phyloP scores from a whole-genome alignment of 2,329 filamentous ascomycete species.

The Septoria linicola region DNA sequence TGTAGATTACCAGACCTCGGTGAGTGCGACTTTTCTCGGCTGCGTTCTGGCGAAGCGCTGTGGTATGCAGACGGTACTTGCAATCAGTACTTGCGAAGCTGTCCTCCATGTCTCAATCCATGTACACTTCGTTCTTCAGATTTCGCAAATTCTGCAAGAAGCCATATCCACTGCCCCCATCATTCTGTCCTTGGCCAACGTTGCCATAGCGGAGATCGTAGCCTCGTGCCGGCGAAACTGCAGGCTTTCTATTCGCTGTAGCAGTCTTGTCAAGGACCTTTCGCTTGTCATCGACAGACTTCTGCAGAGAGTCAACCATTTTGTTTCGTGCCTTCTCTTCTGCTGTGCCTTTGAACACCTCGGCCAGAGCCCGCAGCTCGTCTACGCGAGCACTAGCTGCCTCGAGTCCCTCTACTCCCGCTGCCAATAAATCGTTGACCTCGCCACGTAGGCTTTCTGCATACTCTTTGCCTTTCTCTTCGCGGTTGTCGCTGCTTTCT shows the following conservation, averaged over 20 bases:
- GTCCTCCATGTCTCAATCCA: constrained; percentile 19
- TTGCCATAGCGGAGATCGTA: constrained; percentile 34
- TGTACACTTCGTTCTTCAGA: constrained; percentile 38
- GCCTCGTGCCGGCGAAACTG: constrained; percentile 24
- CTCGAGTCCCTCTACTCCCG: constrained; percentile 64
- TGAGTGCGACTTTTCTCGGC: no score
- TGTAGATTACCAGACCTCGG: no score
- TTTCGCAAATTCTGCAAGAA: constrained; percentile 55
- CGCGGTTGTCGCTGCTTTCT: constrained; percentile 58
- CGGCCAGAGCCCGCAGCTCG: constrained; percentile 70
- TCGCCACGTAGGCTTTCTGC: constrained; percentile 69
- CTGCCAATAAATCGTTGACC: constrained; percentile 64
- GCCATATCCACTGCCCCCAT: constrained; percentile 45
- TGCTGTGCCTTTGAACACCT: constrained; percentile 92
- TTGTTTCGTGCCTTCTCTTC: constrained; percentile 82
- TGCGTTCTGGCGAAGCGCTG: no score
- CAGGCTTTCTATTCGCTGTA: constrained; percentile 19
- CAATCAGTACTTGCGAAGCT: no score
- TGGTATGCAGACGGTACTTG: no score
- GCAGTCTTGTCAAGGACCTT: constrained; percentile 44
- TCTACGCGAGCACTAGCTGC: constrained; percentile 73
- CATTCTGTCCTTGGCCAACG: constrained; percentile 28
- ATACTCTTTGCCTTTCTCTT: constrained; percentile 85
- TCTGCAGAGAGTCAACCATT: constrained; percentile 79
- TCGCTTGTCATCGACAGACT: constrained; percentile 74